A percentile compares a stretch with the other conserved stretches of the same genome.
These are phyloP conservation scores for Acacia confusa DNA, from an alignment of 306 rosid genomes.

Conservation along the genomic window DNA sequence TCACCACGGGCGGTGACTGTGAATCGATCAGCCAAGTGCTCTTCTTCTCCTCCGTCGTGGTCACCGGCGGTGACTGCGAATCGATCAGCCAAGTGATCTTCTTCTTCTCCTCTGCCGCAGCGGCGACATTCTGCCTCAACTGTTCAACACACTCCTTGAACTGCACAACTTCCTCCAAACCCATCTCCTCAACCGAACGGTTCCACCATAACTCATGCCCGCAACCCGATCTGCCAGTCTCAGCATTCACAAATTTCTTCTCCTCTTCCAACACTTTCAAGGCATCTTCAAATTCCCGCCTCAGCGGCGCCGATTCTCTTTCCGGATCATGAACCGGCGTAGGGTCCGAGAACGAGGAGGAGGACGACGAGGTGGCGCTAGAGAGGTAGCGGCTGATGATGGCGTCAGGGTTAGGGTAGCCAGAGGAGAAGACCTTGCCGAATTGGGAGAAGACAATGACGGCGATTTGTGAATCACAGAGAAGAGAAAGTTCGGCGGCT, in stretches of 20 bases:
- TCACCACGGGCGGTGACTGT: background rate
- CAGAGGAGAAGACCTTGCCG: slow-evolving; percentile 50
- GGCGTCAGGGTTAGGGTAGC: slow-evolving; percentile 34
- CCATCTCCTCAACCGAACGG: slow-evolving; percentile 5
- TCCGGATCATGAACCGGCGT: too few species aligned
- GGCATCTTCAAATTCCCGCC: background rate
- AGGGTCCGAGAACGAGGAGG: background rate
- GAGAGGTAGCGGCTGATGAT: slow-evolving; percentile 12
- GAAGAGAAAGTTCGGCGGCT: slow-evolving; percentile 59
- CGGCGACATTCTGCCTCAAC: slow-evolving; percentile 4
- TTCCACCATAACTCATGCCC: slow-evolving; percentile 26
- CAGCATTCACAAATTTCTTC: background rate
- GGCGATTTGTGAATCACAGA: slow-evolving; percentile 45
- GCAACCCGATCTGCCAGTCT: background rate
- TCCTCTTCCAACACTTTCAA: background rate
- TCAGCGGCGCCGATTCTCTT: background rate
- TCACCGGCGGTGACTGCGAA: background rate
- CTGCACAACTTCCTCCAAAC: slow-evolving; percentile 19
- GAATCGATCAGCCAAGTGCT: background rate
- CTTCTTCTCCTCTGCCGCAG: background rate
- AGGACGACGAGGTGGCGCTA: background rate
- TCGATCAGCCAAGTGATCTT: background rate
- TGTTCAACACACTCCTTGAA: slow-evolving; percentile 13
- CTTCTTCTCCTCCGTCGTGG: background rate
- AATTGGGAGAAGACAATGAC: slow-evolving; percentile 52